Base-by-base conservation (phyloP, 257 asterid genomes). In the Handroanthus guayacan region DNA sequence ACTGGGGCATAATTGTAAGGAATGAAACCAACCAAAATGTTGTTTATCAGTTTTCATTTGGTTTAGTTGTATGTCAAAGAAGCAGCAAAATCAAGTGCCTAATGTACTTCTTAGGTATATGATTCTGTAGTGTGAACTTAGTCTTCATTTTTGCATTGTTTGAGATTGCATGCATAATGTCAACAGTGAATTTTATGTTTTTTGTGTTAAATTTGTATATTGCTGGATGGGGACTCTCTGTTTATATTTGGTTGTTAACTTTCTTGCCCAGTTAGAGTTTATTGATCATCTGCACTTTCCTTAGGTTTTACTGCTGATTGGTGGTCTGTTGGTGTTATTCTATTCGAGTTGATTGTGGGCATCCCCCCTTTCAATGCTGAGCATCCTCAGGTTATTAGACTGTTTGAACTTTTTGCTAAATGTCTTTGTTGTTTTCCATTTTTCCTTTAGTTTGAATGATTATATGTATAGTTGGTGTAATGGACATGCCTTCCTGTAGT, bases 291-390 rank as follows among this genome's bases (percentile, higher is more conserved):
- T 75, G 54, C 68, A 39, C 69, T 76, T 81, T 78, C 62, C 62
- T 76, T 93, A 95, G 99, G 89, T 62, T 89, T 84, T 73, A 91
- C 97, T 50, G 99, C 99, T 54, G 99, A 95, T 92, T 95, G 99
- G 99, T 95, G 99, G 99, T 95, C 99, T 52, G 99, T 95, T 74
- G 99, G 99, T 71, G 96, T 95, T 80, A 91, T 95, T 75, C 86
- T 95, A 63, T 95, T 95, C 67, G 99, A 95, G 92, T 64, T 95
- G 91, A 87, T 95, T 81, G 97, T 92, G 83, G 99, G 99, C 79
- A 91, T 95, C 81, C 98, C 99, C 58, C 99, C 99, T 67, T 95
- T 95, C 89, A 95, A 95, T 75, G 99, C 99, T 11, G 99, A 95
- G 81, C 99, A 89, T 81, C 99, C 99, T 74, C 97, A 95, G 99